Evolutionary conservation across 2,329 filamentous ascomycete genomes (phyloP).

Genomic region (Penicillium concentricum): DNA sequence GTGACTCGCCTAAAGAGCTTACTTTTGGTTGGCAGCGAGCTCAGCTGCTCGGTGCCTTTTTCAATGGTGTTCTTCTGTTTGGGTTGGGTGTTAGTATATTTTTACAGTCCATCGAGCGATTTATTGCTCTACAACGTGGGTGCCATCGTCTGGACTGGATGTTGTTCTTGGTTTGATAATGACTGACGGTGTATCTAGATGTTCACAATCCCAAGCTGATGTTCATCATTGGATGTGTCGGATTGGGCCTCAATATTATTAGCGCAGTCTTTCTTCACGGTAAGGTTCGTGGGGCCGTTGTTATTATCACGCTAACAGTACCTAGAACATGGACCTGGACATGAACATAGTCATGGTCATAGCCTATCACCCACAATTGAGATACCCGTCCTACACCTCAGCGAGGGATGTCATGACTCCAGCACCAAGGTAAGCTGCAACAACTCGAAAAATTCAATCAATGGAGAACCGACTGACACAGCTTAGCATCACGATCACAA

Average conservation of each 20-base stretch:
- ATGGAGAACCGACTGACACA: background rate
- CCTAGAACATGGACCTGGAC: constrained; percentile 22
- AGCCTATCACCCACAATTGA: constrained; percentile 8
- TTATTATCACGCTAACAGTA: constrained; percentile 4
- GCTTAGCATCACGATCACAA: constrained; percentile 27
- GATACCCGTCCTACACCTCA: constrained; percentile 4
- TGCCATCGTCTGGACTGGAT: background rate
- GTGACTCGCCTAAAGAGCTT: constrained; percentile 57
- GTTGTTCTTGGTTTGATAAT: background rate
- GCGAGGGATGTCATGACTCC: constrained; percentile 10
- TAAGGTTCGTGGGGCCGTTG: constrained; percentile 22
- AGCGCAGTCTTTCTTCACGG: constrained; percentile 66
- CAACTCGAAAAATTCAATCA: background rate
- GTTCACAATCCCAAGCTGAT: constrained; percentile 66
- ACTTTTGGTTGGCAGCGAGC: constrained; percentile 77
- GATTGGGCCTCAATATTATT: constrained; percentile 66
- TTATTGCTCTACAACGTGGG: constrained; percentile 32
- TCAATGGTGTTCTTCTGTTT: constrained; percentile 74
- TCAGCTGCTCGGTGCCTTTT: constrained; percentile 72
- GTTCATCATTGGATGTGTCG: constrained; percentile 67
- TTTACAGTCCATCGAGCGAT: constrained; percentile 68
- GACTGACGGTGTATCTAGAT: constrained; percentile 40
- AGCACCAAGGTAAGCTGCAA: constrained; percentile 13
- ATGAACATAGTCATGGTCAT: constrained; percentile 6
- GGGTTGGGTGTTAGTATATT: constrained; percentile 71